Evolutionary conservation across 352 stramenopile genomes (phyloP), one percentile per base, ranked within the genome.

Genomic region (Phytophthora sp.): DNA sequence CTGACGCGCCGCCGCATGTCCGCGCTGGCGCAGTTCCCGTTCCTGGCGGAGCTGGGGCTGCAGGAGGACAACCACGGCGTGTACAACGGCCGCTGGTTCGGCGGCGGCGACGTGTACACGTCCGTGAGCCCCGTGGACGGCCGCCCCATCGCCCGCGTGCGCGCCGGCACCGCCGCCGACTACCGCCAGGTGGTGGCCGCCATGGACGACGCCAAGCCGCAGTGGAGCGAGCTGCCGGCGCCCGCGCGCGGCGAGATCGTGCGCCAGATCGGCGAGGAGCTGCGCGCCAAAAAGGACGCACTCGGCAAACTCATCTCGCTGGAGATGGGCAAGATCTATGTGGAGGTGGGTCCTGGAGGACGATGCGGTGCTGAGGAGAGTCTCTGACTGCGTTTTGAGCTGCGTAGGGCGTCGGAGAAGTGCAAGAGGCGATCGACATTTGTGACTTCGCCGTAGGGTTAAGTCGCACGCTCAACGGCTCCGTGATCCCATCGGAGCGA

Each of bases 281-380:
- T 98, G 23, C 87, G 91, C 43, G 84, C 73, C 48, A 97, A 98
- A 70, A 89, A 92, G 46, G 82, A 96, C n/a, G 76, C 87, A 24
- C 76, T 98, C 3, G 92, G 91, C 52, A 89, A 94, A 54, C 74
- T 98, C 32, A 93, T 98, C 32, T 74, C 91, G 39, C 76, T 97
- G 4, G 93, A 98, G 73, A 98, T 98, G 92, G 92, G 92, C 66
- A 98, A 98, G 73, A 97, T 97, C 69, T 88, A 95, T 55, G 80
- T 92, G 32, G 93, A 95, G 74, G 82, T 91, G 45, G 4, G 58
- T 48, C 0, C 20, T 3, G n/a, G n/a, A n/a, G n/a, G n/a, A n/a
- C n/a, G n/a, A n/a, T 41, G 11, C 65, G 7, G 3, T 32, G 18
- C 2, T 31, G 7, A 8, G 20, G 3, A 27, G 24, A 35, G 24